A percentile compares a stretch with the other conserved stretches of the same genome.
phyloP scores from a whole-genome alignment of 2,329 filamentous ascomycete species.

The Talaromyces piceae region DNA sequence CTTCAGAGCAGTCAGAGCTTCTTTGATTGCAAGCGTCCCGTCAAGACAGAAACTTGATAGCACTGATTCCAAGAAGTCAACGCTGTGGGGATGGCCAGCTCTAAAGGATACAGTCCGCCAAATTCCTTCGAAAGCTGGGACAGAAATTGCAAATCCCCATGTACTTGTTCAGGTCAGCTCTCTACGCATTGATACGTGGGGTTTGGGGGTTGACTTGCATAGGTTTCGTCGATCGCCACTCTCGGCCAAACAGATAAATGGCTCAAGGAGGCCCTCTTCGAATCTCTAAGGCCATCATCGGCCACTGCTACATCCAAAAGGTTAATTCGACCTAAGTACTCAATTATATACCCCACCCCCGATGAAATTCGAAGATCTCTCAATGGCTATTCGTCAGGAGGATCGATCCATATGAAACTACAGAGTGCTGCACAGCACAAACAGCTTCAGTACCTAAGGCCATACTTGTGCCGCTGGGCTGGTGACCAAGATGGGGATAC shows the following conservation, averaged over 20 bases:
- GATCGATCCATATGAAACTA: constrained; percentile 74
- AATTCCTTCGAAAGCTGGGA: constrained; percentile 40
- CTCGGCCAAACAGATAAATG: constrained; percentile 64
- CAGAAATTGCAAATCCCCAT: constrained; percentile 23
- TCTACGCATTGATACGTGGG: constrained; percentile 4
- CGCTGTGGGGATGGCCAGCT: constrained; percentile 70
- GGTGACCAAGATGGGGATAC: constrained; percentile 41
- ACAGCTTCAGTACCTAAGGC: constrained; percentile 65
- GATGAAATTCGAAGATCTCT: constrained; percentile 69
- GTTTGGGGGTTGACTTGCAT: constrained; percentile 23
- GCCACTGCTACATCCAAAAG: constrained; percentile 9
- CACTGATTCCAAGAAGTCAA: constrained; percentile 38
- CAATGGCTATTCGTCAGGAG: constrained; percentile 70
- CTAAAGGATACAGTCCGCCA: constrained; percentile 52
- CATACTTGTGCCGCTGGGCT: constrained; percentile 69
- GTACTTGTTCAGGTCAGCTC: constrained; percentile 29
- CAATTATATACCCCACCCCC: constrained; percentile 72
- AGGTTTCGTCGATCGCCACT: constrained; percentile 78
- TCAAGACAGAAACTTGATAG: constrained; percentile 51
- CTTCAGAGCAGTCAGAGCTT: constrained; percentile 61
- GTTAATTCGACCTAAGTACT: constrained; percentile 46
- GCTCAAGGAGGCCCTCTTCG: constrained; percentile 60
- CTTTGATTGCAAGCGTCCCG: constrained; percentile 72
- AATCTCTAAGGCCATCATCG: constrained; percentile 26
- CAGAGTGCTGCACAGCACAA: constrained; percentile 62